Conservation (phyloP, 2,329 filamentous ascomycete species). For the Magnaporthiopsis incrustans region DNA sequence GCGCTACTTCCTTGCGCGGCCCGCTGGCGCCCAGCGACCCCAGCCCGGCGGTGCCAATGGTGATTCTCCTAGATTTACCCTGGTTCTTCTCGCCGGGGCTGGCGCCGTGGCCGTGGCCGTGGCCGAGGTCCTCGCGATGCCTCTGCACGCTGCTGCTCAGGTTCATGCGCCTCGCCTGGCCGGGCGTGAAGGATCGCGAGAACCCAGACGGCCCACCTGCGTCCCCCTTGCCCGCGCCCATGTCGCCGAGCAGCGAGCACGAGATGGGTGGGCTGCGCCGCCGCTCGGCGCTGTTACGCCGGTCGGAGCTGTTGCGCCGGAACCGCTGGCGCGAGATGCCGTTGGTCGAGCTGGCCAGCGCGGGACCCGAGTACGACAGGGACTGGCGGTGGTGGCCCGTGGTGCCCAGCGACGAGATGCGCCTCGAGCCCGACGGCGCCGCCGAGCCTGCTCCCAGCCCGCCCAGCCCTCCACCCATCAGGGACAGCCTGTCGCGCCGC, state of each 20-base stretch:
- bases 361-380: conserved; percentile 28
- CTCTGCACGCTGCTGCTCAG: conserved; percentile 25
- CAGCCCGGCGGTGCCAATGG: conserved; percentile 31
- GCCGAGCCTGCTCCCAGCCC: conserved; percentile 19
- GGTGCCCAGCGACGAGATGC: conserved; percentile 28
- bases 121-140: conserved; percentile 9
- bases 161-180: conserved; percentile 51
- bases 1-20: conserved; percentile 8
- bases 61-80: conserved; percentile 30
- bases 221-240: conserved; percentile 20
- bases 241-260: conserved; percentile 35
- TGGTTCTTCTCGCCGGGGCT: conserved; percentile 11
- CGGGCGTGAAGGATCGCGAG: conserved; percentile 34
- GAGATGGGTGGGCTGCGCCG: conserved; percentile 44
- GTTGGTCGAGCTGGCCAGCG: conserved; percentile 42
- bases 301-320: conserved; percentile 41
- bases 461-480: conserved; percentile 17
- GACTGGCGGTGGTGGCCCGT: conserved; percentile 20
- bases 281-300: conserved; percentile 41
- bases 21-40: conserved; percentile 6
- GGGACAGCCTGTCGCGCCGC: conserved; percentile 33
- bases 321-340: conserved; percentile 42
- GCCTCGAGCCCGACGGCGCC: conserved; percentile 23
- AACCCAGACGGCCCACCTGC: conserved; percentile 17
- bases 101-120: conserved; percentile 9